phyloP scores from a whole-genome alignment of 192 early-diverging fungal species.

The Chytriomyces sp. region DNA sequence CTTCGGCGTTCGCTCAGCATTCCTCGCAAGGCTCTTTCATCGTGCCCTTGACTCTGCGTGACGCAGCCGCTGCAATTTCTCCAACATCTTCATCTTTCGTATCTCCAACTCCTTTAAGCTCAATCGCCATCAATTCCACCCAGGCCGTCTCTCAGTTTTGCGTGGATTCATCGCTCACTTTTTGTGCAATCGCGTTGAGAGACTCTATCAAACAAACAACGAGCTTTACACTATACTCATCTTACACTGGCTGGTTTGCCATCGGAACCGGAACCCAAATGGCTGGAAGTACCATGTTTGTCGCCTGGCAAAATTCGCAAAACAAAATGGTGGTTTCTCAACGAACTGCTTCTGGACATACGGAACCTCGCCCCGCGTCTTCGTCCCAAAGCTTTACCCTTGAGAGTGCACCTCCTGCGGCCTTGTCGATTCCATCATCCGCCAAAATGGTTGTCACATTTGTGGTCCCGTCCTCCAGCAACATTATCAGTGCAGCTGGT shows the following conservation, averaged over 20 bases:
- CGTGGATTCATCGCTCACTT: background rate
- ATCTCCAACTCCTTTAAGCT: too few relatives aligned
- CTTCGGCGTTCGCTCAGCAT: too few relatives aligned
- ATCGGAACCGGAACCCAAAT: slow-evolving; percentile 40
- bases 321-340: slow-evolving; percentile 28
- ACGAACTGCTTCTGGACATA: slow-evolving; percentile 27
- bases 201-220: background rate
- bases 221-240: slow-evolving; percentile 8
- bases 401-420: background rate
- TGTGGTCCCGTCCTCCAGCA: background rate
- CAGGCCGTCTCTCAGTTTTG: background rate
- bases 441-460: slow-evolving; percentile 14
- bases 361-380: background rate
- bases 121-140: background rate
- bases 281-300: slow-evolving; percentile 33
- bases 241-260: slow-evolving; percentile 34
- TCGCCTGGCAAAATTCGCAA: slow-evolving; percentile 40
- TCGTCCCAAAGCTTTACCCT: background rate
- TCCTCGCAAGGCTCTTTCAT: too few relatives aligned
- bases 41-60: too few relatives aligned
- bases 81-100: too few relatives aligned
- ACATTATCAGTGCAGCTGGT: background rate
- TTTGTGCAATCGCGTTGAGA: background rate
- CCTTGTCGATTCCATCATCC: background rate
- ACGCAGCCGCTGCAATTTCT: too few relatives aligned